phyloP scores from a whole-genome alignment of 2,329 filamentous ascomycete species.

The Fusarium chlamydosporum region DNA sequence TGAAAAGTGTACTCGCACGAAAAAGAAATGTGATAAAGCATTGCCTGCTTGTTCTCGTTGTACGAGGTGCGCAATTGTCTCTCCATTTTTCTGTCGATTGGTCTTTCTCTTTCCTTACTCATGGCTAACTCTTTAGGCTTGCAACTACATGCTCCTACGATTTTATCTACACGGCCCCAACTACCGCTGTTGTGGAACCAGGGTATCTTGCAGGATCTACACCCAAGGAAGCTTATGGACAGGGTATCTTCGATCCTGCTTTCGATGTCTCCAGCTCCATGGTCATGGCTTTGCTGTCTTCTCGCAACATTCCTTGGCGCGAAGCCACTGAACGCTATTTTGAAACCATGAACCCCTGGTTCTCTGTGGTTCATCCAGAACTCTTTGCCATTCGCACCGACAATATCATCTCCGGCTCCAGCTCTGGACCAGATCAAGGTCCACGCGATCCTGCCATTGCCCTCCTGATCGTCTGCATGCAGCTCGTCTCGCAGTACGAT shows the following conservation, averaged over 20 bases:
- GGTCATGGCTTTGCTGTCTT: slow-evolving; percentile 58
- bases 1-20: slow-evolving; percentile 57
- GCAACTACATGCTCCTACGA: slow-evolving; percentile 56
- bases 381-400: slow-evolving; percentile 55
- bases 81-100: background rate
- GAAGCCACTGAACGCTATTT: slow-evolving; percentile 58
- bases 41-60: slow-evolving; percentile 56
- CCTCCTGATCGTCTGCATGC: slow-evolving; percentile 60
- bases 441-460: slow-evolving; percentile 53
- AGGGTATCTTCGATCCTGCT: slow-evolving; percentile 51
- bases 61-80: slow-evolving; percentile 50
- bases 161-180: slow-evolving; percentile 56
- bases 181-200: slow-evolving; percentile 53
- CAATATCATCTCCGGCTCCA: slow-evolving; percentile 12
- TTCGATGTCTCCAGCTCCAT: slow-evolving; percentile 56
- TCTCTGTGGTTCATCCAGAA: slow-evolving; percentile 58
- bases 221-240: slow-evolving; percentile 45
- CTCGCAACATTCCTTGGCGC: slow-evolving; percentile 56
- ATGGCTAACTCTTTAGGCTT: slow-evolving; percentile 37
- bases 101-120: background rate
- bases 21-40: slow-evolving; percentile 59
- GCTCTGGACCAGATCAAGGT: slow-evolving; percentile 29
- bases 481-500: slow-evolving; percentile 57
- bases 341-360: slow-evolving; percentile 60
- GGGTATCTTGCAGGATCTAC: slow-evolving; percentile 48